Evolutionary conservation across 345 rosid species (phyloP), one percentile per base, ranked within the genome.

Genomic region (Lumnitzera littorea): DNA sequence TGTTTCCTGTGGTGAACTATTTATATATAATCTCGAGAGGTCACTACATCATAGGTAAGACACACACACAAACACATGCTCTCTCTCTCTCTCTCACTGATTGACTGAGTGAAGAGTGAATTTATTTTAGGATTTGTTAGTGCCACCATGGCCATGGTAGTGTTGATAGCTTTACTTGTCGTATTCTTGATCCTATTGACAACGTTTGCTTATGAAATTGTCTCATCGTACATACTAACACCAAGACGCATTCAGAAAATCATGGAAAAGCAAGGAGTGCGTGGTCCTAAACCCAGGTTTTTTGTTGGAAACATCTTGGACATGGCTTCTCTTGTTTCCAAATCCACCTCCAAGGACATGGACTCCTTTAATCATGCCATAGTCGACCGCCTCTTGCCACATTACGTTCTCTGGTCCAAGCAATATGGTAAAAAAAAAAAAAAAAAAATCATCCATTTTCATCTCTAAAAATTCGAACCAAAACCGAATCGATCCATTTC

Each of bases 251-350:
- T 94, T 79, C 79, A 65, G 52, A 84, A 72, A 50, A 62, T 76
- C 2, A 88, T 94, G 97, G 85, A 70, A 60, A 76, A 70, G 74
- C 99, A 94, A 83, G 99, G 95, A 0, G 91, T 94, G 67, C 80
- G 76, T 73, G 99, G 99, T 47, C 99, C 99, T 8, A 71, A 70
- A 17, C 91, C 97, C 24, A 78, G 84, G 46, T 79, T 74, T 51
- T 74, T 94, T 12, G 78, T 82, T 24, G 97, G 97, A 20, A 90
- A 94, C 89, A 79, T 94, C 66, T 31, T 69, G n/a, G 92, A 90
- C 31, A 73, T 86, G 72, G 69, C 86, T 53, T 50, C 81, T n/a
- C 75, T 90, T 17, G 69, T 87, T 53, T 75, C 96, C 48, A 66
- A 75, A 13, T 76, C 99, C 1, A 73, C 88, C 70, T 71, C 96